Evolutionary conservation across 495 filamentous ascomycete species (phyloP).

Genomic region (Podospora sp.): DNA sequence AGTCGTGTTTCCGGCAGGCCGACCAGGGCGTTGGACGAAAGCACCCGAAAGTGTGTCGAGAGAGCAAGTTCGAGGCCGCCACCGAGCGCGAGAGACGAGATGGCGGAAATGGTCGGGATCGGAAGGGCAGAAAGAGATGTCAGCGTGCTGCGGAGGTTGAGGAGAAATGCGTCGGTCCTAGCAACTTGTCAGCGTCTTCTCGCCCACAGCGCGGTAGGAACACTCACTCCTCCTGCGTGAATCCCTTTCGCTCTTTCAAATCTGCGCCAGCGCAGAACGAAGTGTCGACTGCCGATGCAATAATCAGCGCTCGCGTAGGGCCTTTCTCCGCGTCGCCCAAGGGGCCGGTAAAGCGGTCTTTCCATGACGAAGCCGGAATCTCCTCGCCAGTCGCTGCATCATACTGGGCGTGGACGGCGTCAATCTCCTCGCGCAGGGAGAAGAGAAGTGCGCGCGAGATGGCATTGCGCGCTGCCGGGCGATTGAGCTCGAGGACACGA

Average conservation of each 20-base stretch:
- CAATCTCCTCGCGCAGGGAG: slow-evolving; percentile 68
- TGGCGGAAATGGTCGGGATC: slow-evolving; percentile 85
- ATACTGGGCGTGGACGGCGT: slow-evolving; percentile 67
- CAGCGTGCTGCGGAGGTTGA: slow-evolving; percentile 71
- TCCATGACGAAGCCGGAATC: slow-evolving; percentile 36
- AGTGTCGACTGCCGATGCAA: slow-evolving; percentile 75
- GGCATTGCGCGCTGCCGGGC: slow-evolving; percentile 82
- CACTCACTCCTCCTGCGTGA: slow-evolving; percentile 67
- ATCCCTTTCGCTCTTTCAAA: slow-evolving; percentile 79
- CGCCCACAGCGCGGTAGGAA: neutral
- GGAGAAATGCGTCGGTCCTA: slow-evolving; percentile 76
- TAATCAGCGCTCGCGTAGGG: slow-evolving; percentile 72
- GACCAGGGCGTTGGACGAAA: slow-evolving; percentile 70
- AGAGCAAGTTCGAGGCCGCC: slow-evolving; percentile 92
- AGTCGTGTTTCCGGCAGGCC: slow-evolving; percentile 88
- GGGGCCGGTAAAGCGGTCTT: slow-evolving; percentile 42
- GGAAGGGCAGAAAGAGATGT: slow-evolving; percentile 66
- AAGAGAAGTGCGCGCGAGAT: slow-evolving; percentile 77
- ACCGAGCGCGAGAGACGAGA: slow-evolving; percentile 80
- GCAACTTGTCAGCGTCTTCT: neutral
- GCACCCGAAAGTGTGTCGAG: slow-evolving; percentile 80
- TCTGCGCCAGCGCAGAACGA: slow-evolving; percentile 95
- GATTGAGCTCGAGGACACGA: slow-evolving; percentile 82
- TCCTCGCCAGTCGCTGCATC: slow-evolving; percentile 57
- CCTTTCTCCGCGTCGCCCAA: slow-evolving; percentile 46